Base-by-base conservation (phyloP, 106 monocot species). In the Dioscorea zingiberensis region DNA sequence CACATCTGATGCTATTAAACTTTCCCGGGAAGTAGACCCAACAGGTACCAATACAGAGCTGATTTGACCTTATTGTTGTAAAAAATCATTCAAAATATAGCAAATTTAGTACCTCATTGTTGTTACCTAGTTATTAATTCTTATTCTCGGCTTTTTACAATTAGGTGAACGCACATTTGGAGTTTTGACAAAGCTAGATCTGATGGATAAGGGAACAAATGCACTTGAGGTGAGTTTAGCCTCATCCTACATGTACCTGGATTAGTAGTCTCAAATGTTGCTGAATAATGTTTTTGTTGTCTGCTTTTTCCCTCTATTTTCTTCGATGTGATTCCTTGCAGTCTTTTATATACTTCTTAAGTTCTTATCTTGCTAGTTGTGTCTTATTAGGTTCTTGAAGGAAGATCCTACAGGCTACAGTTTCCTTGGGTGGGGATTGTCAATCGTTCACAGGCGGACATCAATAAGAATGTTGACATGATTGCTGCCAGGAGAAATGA, bases 141-240 rank as follows among this genome's bases (percentile, higher is more conserved):
- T 8, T 51, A 51, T 13, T 51, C 19, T 51, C 3, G 46, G 46
- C 46, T 51, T 13, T 51, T 13, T 51, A 18, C 48, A 30, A 14
- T 65, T 29, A 81, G 81, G 81, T 55, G 81, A 81, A 67, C 60
- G 81, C 27, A 81, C 81, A 38, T 81, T 81, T 66, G 81, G 81
- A 19, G 81, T 81, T 26, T 58, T 81, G 55, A 81, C 81, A n/a
- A 81, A 81, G 75, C 70, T 81, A 24, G 81, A 81, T 65, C 66
- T 81, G 54, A 81, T 66, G 81, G 72, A 72, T 47, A 72, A 72
- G 44, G 72, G 72, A 26, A 72, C 72, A 54, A 72, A 72, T 64
- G 72, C 81, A 14, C 48, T 81, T 22, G 81, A 81, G 60, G 81
- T 81, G 75, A 76, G 71, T 56, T 12, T 32, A 44, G 14, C 15